A percentile compares a stretch with the other conserved stretches of the same genome.
These are phyloP conservation scores for Trichosanthes truncata DNA, from an alignment of 306 rosid species.

Conservation along the genomic window DNA sequence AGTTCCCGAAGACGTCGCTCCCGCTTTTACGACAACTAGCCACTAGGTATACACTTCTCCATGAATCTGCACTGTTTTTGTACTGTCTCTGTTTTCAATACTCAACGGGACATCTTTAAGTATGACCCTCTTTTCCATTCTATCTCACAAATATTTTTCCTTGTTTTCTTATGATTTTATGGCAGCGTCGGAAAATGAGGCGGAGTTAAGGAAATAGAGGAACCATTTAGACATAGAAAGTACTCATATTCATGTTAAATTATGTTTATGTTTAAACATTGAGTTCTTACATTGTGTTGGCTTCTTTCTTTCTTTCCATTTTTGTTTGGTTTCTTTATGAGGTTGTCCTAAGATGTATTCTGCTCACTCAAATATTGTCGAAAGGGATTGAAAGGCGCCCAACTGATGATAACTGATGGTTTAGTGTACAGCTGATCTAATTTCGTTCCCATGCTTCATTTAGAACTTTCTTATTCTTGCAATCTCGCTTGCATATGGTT, in stretches of 20 bases:
- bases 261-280: background rate
- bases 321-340: constrained; percentile 5
- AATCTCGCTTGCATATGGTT: background rate
- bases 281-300: background rate
- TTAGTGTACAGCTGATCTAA: constrained; percentile 1
- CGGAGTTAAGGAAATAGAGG: constrained; percentile 9
- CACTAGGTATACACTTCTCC: constrained; percentile 50
- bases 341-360: background rate
- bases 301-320: background rate
- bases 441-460: background rate
- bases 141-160: background rate
- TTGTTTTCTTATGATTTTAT: background rate
- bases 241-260: background rate
- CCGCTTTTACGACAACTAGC: constrained; percentile 79
- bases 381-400: constrained; percentile 4
- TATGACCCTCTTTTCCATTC: background rate
- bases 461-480: background rate
- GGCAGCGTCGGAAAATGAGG: constrained; percentile 4
- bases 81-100: background rate
- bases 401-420: background rate
- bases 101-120: background rate
- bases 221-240: background rate
- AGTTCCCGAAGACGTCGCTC: constrained; percentile 69
- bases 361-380: background rate
- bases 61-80: background rate